Conservation (phyloP, 1,139 yeast genomes). For the Sugiyamaella castrensis region DNA sequence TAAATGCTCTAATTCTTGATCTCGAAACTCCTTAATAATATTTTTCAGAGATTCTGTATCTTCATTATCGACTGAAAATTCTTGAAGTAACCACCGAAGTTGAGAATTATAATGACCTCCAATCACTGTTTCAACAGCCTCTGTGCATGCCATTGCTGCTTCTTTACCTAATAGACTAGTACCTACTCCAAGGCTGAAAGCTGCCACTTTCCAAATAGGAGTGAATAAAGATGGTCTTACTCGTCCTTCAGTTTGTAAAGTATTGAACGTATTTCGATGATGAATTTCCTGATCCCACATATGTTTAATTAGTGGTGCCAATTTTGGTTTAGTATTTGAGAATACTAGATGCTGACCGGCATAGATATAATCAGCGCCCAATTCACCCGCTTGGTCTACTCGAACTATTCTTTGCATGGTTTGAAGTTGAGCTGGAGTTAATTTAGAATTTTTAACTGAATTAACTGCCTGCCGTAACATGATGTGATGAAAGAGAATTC, state of each 20-base stretch:
- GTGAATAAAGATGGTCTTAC: constrained; percentile 89
- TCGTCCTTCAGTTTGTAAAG: constrained; percentile 67
- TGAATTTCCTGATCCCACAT: constrained; percentile 98
- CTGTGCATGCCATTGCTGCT: constrained; percentile 99
- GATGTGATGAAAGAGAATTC: too few relatives aligned
- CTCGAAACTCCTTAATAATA: constrained; percentile 75
- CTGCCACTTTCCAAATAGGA: constrained; percentile 92
- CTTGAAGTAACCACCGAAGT: constrained; percentile 57
- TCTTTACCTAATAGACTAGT: constrained; percentile 88
- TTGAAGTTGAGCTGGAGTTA: constrained; percentile 43
- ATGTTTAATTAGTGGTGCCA: constrained; percentile 72
- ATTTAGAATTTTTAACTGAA: constrained; percentile 22
- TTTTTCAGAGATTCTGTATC: constrained; percentile 60
- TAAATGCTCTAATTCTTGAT: constrained; percentile 92
- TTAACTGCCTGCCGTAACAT: constrained; percentile 25
- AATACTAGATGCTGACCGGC: constrained; percentile 85
- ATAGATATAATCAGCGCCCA: constrained; percentile 95
- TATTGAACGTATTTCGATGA: constrained; percentile 83
- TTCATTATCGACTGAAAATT: constrained; percentile 44
- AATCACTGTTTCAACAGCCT: constrained; percentile 97
- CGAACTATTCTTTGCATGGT: constrained; percentile 74
- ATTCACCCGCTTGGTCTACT: constrained; percentile 97
- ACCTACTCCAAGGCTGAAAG: constrained; percentile 77
- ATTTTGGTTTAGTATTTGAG: constrained; percentile 54
- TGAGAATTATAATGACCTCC: constrained; percentile 95